Evolutionary conservation across 306 rosid genomes (phyloP).

Genomic region (Parietaria judaica): DNA sequence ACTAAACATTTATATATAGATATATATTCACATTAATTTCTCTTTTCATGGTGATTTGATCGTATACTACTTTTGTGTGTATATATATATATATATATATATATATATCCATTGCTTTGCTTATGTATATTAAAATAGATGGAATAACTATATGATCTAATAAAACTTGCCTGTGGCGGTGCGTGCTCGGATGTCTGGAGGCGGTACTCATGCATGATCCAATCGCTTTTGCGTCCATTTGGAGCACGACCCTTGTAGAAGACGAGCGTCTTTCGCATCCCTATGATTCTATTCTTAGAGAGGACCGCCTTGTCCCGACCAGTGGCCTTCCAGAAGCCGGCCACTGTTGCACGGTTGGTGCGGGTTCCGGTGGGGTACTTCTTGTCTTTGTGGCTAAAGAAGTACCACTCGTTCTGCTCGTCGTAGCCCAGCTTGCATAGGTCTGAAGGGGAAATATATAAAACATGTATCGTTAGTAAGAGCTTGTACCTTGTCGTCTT

Average conservation of each 20-base stretch:
- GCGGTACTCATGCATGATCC: slow-evolving; percentile 95
- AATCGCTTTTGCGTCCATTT: slow-evolving; percentile 73
- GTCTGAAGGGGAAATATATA: slow-evolving; percentile 22
- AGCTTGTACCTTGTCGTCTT: not conserved
- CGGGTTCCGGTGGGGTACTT: slow-evolving; percentile 87
- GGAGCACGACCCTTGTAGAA: slow-evolving; percentile 95
- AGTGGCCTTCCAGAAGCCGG: slow-evolving; percentile 96
- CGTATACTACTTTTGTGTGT: no score
- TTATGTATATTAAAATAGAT: no score
- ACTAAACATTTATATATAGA: no score
- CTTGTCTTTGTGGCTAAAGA: slow-evolving; percentile 88
- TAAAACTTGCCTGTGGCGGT: slow-evolving; percentile 56
- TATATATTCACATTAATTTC: no score
- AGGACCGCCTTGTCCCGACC: slow-evolving; percentile 89
- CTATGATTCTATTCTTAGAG: slow-evolving; percentile 61
- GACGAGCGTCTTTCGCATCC: slow-evolving; percentile 90
- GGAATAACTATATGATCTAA: no score
- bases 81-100: no score
- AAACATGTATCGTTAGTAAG: not conserved
- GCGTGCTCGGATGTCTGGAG: slow-evolving; percentile 71
- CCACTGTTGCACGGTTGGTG: slow-evolving; percentile 78
- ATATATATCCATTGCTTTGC: no score
- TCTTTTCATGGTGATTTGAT: no score
- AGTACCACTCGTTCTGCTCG: slow-evolving; percentile 85
- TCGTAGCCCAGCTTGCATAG: slow-evolving; percentile 65